phyloP scores from a whole-genome alignment of 139 green algal species.

The Micractinium conductrix region DNA sequence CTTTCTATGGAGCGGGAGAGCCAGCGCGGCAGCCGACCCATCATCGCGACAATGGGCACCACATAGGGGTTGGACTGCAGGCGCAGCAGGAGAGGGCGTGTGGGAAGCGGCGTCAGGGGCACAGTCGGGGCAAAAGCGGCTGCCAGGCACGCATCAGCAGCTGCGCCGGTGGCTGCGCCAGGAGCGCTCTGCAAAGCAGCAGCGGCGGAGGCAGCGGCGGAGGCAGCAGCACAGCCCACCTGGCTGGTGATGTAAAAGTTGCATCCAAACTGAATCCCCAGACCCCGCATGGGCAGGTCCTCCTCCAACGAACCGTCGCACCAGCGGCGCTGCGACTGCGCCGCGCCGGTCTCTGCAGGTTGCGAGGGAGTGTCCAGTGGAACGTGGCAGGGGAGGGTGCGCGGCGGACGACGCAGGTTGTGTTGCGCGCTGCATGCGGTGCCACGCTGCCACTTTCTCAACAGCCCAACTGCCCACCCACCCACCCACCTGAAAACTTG shows the following conservation, averaged over 20 bases:
- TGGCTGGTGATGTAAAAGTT: conserved; percentile 86
- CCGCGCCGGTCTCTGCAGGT: not conserved
- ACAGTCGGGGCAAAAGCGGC: too few species aligned
- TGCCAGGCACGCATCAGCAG: too few species aligned
- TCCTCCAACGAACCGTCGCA: conserved; percentile 76
- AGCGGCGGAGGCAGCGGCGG: too few species aligned
- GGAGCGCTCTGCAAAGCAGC: not conserved
- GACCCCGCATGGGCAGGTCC: conserved; percentile 79
- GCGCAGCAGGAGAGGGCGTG: not conserved
- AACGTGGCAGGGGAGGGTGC: too few species aligned
- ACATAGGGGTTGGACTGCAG: conserved; percentile 93
- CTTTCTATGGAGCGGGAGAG: conserved; percentile 77
- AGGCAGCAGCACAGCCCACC: too few species aligned
- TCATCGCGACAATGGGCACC: conserved; percentile 82
- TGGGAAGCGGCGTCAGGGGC: too few species aligned
- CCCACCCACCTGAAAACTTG: conserved; percentile 6
- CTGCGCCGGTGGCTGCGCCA: not conserved
- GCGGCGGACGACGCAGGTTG: not conserved
- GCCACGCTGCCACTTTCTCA: too few species aligned
- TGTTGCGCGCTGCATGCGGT: too few species aligned
- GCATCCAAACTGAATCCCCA: conserved; percentile 82
- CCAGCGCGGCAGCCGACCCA: conserved; percentile 65
- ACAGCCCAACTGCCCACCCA: not conserved
- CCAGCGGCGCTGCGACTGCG: conserved; percentile 66
- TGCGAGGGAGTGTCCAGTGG: not conserved